Percentiles rank a stretch among this genome's conserved stretches.
Conservation (phyloP, 257 asterid genomes). For the Solanum sitiens region DNA sequence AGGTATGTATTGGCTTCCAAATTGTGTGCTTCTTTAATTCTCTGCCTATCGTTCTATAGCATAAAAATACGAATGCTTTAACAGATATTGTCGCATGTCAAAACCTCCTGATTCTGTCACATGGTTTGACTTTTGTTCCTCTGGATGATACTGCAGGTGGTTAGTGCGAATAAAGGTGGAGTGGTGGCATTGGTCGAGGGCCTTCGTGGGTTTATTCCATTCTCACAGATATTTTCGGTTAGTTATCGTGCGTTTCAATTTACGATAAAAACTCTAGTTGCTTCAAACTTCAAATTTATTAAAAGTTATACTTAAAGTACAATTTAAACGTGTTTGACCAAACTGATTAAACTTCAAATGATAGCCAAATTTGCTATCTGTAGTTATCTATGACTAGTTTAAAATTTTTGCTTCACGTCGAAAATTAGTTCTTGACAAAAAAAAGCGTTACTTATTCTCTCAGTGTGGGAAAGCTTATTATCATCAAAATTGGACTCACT, state of each 20-base stretch:
- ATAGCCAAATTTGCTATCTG: not conserved
- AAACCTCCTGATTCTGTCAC: not conserved
- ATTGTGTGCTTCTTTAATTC: not conserved
- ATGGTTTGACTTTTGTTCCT: not conserved
- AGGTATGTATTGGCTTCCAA: slow-evolving; percentile 33
- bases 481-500: not conserved
- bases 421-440: not conserved
- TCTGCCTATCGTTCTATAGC: not conserved
- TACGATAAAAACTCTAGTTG: not conserved
- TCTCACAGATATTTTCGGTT: slow-evolving; percentile 89
- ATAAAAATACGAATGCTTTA: not conserved
- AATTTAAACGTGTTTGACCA: not conserved
- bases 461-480: not conserved
- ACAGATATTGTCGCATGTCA: not conserved
- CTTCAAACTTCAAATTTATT: not conserved
- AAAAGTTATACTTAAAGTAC: not conserved
- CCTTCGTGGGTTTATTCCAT: slow-evolving; percentile 88
- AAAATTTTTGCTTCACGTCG: not conserved
- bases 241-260: not conserved
- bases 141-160: slow-evolving; percentile 39
- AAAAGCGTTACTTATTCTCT: not conserved
- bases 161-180: slow-evolving; percentile 95
- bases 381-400: not conserved
- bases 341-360: not conserved
- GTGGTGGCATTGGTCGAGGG: slow-evolving; percentile 85